These are phyloP conservation scores for Fusarium chaquense DNA, from an alignment of 2,329 filamentous ascomycete species.

Conservation along the genomic window DNA sequence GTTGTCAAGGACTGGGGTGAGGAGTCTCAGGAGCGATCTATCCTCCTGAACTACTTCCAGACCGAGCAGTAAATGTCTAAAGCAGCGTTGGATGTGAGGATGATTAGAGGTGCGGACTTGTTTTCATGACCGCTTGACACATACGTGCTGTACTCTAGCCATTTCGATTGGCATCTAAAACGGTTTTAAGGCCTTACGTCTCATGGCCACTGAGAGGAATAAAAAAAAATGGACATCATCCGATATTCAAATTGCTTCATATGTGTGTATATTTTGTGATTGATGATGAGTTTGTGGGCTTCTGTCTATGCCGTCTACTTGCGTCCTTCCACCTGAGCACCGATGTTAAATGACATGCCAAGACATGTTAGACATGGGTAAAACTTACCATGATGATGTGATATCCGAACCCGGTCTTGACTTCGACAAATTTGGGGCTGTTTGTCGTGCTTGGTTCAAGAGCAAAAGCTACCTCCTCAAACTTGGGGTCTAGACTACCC, in stretches of 20 bases:
- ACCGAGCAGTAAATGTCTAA: constrained; percentile 73
- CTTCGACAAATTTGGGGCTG: constrained; percentile 75
- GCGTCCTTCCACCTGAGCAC: constrained; percentile 55
- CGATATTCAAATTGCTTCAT: constrained; percentile 31
- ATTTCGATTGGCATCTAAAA: constrained; percentile 61
- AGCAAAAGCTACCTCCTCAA: constrained; percentile 78
- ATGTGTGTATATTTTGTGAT: neutral
- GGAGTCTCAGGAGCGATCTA: constrained; percentile 98
- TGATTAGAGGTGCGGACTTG: constrained; percentile 56
- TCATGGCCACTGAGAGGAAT: constrained; percentile 54
- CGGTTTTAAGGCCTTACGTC: constrained; percentile 51
- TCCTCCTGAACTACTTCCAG: constrained; percentile 99
- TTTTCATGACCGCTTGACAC: constrained; percentile 51
- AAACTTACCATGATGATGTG: constrained; percentile 81
- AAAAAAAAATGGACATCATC: constrained; percentile 55
- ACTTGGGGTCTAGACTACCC: constrained; percentile 74
- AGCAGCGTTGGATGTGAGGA: constrained; percentile 53
- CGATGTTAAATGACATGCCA: constrained; percentile 8
- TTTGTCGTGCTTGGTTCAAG: constrained; percentile 74
- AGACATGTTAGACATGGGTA: neutral
- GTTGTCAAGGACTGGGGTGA: constrained; percentile 99
- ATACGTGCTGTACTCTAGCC: constrained; percentile 61
- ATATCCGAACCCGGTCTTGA: constrained; percentile 81
- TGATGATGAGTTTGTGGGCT: neutral
- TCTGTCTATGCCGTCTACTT: constrained; percentile 49